Evolutionary conservation across 768 basidiomycete species (phyloP), one percentile per base, ranked within the genome.

Genomic region (Phlebiopsis flavidoalba): DNA sequence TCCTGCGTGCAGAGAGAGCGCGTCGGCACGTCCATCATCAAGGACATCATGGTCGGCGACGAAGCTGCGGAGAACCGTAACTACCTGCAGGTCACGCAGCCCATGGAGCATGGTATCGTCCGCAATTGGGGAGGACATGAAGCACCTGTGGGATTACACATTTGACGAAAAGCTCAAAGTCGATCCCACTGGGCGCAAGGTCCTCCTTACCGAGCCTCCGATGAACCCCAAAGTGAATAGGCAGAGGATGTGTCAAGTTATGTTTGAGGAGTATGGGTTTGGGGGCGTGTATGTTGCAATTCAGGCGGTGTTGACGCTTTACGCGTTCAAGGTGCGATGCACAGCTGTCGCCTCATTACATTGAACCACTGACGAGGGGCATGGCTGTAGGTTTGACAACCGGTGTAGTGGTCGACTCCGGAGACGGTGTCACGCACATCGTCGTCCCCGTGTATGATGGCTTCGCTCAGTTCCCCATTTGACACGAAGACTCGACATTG

Each of bases 111-210:
- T 73, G 97, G 97, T 46, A 98, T 99, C 76, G 88, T 99, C 51
- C 88, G 90, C 67, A 98, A 98, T 75, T 99, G 97, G 97, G 93
- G n/a, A 95, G 72, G 97, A 99, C 75, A 99, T 98, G 97, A 89
- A 89, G 71, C 84, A 93, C 68, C 81, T 98, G 17, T 99, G 97
- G 97, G 87, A 99, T 73, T 98, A 98, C 75, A 99, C 97, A 0
- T 99, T 99, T 72, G 79, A 92, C 67, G 94, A 97, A 79, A 98
- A 98, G 77, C 84, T 99, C 66, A 83, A 86, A 70, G 80, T 98
- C 64, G 88, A 98, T 69, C 88, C 95, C 47, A 78, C 79, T 24
- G 97, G 93, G 0, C 80, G 84, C 63, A 99, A 98, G 76, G 83
- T 99, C 43, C 75, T 99, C 63, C 81, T 99, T 67, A 99, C 97